Evolutionary conservation across 2,329 filamentous ascomycete species (phyloP).

Genomic region (Chaetothyriales sp.): DNA sequence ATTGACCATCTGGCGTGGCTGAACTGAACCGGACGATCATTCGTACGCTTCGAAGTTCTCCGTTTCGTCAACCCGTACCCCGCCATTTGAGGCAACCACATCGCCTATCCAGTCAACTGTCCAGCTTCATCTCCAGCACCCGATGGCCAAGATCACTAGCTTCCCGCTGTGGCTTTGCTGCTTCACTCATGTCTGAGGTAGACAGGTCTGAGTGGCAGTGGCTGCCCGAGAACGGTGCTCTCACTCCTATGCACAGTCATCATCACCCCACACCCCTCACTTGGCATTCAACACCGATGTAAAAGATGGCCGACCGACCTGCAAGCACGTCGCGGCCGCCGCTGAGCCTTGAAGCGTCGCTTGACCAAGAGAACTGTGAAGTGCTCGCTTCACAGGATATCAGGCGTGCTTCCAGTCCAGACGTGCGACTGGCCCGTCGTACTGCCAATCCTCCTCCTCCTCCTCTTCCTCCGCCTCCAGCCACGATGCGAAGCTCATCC

Average conservation of each 20-base stretch:
- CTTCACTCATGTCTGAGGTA: background rate
- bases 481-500: conserved; percentile 41
- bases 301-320: conserved; percentile 6
- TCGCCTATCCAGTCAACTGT: background rate
- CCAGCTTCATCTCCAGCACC: background rate
- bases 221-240: background rate
- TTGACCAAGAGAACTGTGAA: conserved; percentile 63
- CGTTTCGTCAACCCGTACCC: background rate
- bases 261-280: background rate
- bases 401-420: conserved; percentile 15
- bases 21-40: background rate
- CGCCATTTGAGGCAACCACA: background rate
- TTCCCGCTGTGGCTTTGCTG: background rate
- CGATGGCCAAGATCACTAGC: background rate
- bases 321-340: conserved; percentile 10
- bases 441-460: conserved; percentile 43
- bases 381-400: conserved; percentile 55
- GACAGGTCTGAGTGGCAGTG: background rate
- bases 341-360: conserved; percentile 62
- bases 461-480: conserved; percentile 47
- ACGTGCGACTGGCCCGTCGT: conserved; percentile 26
- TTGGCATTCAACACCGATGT: background rate
- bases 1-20: background rate
- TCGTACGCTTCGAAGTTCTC: background rate
- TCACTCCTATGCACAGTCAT: background rate